Percentiles rank a stretch among this genome's conserved stretches.
phyloP scores from a whole-genome alignment of 1,139 yeast genomes.

The Blastobotrys elegans region DNA sequence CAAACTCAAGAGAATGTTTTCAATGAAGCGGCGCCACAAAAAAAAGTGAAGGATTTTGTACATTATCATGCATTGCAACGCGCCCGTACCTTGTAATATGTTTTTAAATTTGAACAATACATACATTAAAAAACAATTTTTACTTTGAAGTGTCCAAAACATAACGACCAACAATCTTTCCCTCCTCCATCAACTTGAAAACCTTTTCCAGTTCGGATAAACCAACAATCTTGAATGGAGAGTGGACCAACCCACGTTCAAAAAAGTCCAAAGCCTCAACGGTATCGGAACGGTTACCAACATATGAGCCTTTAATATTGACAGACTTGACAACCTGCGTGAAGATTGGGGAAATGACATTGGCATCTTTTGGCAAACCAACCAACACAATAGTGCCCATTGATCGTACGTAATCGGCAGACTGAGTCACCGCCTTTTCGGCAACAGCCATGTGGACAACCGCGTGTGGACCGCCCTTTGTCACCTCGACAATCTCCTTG shows the following conservation, averaged over 20 bases:
- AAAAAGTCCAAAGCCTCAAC: conserved; percentile 74
- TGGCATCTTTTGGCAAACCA: conserved; percentile 73
- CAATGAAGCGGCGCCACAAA: neutral
- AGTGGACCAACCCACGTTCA: conserved; percentile 59
- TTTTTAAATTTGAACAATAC: neutral
- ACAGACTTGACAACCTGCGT: conserved; percentile 60
- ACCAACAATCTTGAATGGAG: conserved; percentile 65
- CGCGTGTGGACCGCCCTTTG: conserved; percentile 77
- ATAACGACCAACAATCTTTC: conserved; percentile 68
- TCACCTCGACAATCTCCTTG: conserved; percentile 47
- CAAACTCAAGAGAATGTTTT: neutral
- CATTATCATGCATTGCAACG: too few species aligned
- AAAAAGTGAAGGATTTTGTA: too few species aligned
- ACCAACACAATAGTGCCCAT: conserved; percentile 76
- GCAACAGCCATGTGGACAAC: conserved; percentile 78
- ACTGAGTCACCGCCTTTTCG: conserved; percentile 63
- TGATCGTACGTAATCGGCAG: conserved; percentile 64
- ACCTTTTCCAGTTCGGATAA: conserved; percentile 55
- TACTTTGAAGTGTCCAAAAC: conserved; percentile 53
- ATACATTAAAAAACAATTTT: too few species aligned
- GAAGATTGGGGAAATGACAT: conserved; percentile 57
- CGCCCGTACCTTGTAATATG: too few species aligned
- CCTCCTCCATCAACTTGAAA: conserved; percentile 63
- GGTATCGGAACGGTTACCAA: conserved; percentile 76
- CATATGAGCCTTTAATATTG: conserved; percentile 68